phyloP scores from a whole-genome alignment of 331 rosid genomes.

The Rosa hybrid region DNA sequence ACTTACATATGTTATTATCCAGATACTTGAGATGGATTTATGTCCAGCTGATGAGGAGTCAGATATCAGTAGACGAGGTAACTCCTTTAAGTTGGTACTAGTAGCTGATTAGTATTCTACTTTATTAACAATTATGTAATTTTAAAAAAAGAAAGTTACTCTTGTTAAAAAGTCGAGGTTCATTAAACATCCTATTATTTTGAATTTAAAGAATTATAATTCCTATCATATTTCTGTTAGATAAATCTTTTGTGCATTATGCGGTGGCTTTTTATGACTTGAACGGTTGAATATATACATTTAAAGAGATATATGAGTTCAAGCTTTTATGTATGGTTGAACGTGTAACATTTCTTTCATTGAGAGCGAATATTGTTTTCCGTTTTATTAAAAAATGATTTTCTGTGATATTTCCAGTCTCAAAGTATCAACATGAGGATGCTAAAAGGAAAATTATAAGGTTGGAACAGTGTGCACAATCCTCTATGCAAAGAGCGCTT shows the following conservation, averaged over 20 bases:
- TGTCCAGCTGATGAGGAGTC: conserved; percentile 59
- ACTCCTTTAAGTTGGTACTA: conserved; percentile 23
- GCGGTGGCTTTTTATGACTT: neutral
- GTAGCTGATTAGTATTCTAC: neutral
- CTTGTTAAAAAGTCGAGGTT: neutral
- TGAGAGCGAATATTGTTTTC: neutral
- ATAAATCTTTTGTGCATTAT: neutral
- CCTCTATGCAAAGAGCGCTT: conserved; percentile 56
- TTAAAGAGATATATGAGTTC: neutral
- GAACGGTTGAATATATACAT: neutral
- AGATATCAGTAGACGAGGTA: conserved; percentile 61
- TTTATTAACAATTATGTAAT: neutral
- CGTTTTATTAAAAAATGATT: conserved; percentile 10
- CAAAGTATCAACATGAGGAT: conserved; percentile 51
- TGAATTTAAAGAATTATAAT: neutral
- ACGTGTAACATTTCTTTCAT: neutral
- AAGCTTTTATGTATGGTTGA: neutral
- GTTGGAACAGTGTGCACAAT: conserved; percentile 69
- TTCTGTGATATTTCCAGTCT: conserved; percentile 38
- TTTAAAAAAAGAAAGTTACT: conserved; percentile 5
- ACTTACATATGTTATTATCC: conserved; percentile 32
- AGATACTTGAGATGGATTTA: conserved; percentile 94
- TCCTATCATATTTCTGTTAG: neutral
- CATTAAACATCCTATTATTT: neutral
- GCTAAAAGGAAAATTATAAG: conserved; percentile 69